These are phyloP conservation scores for Fraxinus latifolia DNA, from an alignment of 305 asterid species.

Conservation along the genomic window DNA sequence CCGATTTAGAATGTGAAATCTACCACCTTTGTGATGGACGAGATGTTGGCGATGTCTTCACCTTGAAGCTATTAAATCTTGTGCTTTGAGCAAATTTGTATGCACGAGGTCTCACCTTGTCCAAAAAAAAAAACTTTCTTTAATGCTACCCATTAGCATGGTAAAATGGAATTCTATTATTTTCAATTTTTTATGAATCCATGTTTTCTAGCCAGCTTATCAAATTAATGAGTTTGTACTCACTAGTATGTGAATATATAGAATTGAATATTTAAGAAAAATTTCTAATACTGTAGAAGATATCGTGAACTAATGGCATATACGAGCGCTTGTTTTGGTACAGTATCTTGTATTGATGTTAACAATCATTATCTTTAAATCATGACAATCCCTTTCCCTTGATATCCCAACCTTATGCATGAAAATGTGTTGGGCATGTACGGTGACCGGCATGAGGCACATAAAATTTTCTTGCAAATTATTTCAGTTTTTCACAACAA, in stretches of 20 bases:
- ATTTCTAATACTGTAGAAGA: background rate
- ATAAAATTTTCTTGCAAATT: conserved; percentile 55
- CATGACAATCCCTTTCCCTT: background rate
- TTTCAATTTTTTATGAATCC: background rate
- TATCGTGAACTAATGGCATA: background rate
- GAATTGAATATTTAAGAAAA: background rate
- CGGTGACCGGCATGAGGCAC: conserved; percentile 69
- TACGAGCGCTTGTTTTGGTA: background rate
- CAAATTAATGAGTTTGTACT: background rate
- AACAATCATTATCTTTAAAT: conserved; percentile 3
- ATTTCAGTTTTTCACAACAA: conserved; percentile 45
- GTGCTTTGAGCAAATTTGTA: conserved; percentile 47
- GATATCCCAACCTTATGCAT: conserved; percentile 33
- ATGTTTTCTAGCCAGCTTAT: background rate
- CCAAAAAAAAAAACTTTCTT: conserved; percentile 48
- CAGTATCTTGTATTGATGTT: background rate
- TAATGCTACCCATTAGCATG: conserved; percentile 47
- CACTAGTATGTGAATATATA: background rate
- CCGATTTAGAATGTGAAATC: conserved; percentile 42
- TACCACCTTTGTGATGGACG: conserved; percentile 48
- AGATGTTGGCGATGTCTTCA: conserved; percentile 75
- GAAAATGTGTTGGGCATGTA: conserved; percentile 53
- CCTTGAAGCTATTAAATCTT: conserved; percentile 42
- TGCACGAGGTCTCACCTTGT: conserved; percentile 69
- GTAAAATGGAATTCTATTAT: conserved; percentile 39